These are phyloP conservation scores for Daucus carota DNA, from an alignment of 129 eudicot species.

Conservation along the genomic window DNA sequence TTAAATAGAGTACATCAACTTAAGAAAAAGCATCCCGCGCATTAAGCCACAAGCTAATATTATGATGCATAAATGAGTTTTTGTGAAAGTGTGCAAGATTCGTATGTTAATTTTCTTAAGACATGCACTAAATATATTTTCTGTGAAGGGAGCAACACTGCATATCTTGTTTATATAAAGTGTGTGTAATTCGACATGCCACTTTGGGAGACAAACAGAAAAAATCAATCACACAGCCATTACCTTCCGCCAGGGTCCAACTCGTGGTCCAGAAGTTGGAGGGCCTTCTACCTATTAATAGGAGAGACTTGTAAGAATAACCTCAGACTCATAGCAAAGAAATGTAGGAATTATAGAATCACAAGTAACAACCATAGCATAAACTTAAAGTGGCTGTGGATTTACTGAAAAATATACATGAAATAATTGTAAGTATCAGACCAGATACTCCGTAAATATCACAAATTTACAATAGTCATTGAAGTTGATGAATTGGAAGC, in stretches of 20 bases:
- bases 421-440: too few relatives aligned
- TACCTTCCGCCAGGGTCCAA: conserved; percentile 99
- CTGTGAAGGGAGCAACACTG: not conserved
- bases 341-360: not conserved
- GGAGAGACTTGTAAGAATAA: conserved; percentile 16
- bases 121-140: not conserved
- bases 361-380: not conserved
- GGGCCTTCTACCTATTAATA: conserved; percentile 55
- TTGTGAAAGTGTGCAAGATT: not conserved
- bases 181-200: not conserved
- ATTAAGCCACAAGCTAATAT: not conserved
- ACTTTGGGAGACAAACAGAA: not conserved
- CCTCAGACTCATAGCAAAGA: conserved; percentile 2
- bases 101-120: not conserved
- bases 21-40: not conserved
- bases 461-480: not conserved
- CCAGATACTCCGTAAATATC: too few relatives aligned
- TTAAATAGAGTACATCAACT: not conserved
- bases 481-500: not conserved
- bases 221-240: not conserved
- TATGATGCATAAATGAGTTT: not conserved
- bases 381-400: too few relatives aligned
- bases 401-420: too few relatives aligned
- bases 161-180: not conserved
- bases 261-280: conserved; percentile 57